Conservation (phyloP, 208 protist species). For the Crithidia acanthocephali region DNA sequence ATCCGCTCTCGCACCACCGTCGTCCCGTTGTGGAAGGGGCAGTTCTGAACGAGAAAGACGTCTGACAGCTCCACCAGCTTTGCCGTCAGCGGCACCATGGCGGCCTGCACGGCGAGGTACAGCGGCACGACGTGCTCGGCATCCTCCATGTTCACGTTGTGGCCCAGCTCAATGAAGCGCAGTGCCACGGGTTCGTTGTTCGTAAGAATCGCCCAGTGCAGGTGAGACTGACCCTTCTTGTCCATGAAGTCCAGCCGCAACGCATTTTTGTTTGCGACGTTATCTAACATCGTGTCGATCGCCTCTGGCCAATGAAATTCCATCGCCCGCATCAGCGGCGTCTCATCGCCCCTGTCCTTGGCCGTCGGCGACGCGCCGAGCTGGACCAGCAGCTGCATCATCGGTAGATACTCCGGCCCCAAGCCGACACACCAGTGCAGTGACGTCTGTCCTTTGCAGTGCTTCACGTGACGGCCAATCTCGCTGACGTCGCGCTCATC, state of each 20-base stretch:
- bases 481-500: constrained; percentile 73
- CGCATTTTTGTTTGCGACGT: constrained; percentile 24
- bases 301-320: constrained; percentile 63
- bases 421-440: constrained; percentile 89
- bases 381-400: constrained; percentile 73
- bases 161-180: constrained; percentile 69
- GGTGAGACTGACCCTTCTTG: constrained; percentile 56
- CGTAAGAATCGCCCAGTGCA: constrained; percentile 77
- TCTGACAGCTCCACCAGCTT: constrained; percentile 60
- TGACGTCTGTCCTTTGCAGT: constrained; percentile 67
- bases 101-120: constrained; percentile 60
- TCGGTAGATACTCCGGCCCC: constrained; percentile 60
- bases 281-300: constrained; percentile 62
- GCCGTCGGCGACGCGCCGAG: constrained; percentile 69
- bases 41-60: constrained; percentile 75
- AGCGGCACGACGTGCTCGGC: constrained; percentile 66
- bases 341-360: constrained; percentile 81
- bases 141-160: constrained; percentile 73
- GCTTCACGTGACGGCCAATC: constrained; percentile 59
- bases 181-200: constrained; percentile 66
- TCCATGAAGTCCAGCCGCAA: constrained; percentile 72
- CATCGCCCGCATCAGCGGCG: constrained; percentile 83
- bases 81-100: constrained; percentile 58
- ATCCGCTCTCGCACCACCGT: constrained; percentile 79
- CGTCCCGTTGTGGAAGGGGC: constrained; percentile 83